Conservation (phyloP, 2,329 filamentous ascomycete species). For the Boeremia lycopersici region DNA sequence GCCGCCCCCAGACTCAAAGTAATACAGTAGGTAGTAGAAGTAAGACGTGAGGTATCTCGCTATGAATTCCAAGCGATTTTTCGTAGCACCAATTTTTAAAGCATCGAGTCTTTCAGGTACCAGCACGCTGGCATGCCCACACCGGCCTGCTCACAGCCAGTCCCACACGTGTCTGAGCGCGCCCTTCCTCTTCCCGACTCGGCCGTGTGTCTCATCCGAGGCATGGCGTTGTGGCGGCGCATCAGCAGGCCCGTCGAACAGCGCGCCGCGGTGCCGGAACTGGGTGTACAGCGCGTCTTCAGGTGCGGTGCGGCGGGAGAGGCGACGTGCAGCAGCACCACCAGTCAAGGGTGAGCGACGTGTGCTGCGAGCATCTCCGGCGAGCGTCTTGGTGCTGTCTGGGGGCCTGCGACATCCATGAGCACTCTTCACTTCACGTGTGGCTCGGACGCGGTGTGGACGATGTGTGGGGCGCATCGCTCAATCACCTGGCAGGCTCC, state of each 20-base stretch:
- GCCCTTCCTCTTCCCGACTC: slow-evolving; percentile 1
- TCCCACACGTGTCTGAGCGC: slow-evolving; percentile 16
- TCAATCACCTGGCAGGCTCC: slow-evolving; percentile 40
- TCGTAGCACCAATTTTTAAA: too few species aligned
- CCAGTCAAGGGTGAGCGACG: too few species aligned
- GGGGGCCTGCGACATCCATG: not conserved
- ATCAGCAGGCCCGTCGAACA: slow-evolving; percentile 1
- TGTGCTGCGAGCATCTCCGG: too few species aligned
- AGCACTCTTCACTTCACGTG: not conserved
- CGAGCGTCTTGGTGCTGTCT: too few species aligned
- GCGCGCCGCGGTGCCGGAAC: not conserved
- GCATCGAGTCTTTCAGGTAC: too few species aligned
- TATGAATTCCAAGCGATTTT: too few species aligned
- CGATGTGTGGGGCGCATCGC: not conserved
- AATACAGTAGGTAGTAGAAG: too few species aligned
- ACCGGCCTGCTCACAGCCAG: slow-evolving; percentile 14
- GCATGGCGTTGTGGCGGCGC: not conserved
- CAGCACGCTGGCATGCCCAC: too few species aligned
- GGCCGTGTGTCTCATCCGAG: slow-evolving; percentile 5
- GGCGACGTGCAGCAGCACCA: too few species aligned
- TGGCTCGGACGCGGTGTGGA: too few species aligned
- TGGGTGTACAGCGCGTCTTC: not conserved
- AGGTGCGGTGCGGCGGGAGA: not conserved
- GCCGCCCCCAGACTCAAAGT: too few species aligned
- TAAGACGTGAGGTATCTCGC: too few species aligned